Evolutionary conservation across 345 rosid genomes (phyloP).

Genomic region (Physaria fendleri): DNA sequence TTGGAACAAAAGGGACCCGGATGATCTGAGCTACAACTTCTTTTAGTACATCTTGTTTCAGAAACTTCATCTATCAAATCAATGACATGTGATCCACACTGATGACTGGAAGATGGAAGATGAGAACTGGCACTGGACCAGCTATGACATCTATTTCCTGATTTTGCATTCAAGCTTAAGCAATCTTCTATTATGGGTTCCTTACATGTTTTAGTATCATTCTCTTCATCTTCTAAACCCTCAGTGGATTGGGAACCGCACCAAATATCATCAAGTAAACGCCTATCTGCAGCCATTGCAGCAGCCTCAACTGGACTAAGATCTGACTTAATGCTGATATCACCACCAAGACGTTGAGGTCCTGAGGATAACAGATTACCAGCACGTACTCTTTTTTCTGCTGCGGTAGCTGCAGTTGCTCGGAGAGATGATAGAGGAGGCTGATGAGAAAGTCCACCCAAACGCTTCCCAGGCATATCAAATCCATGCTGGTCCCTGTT

Average conservation of each 20-base stretch:
- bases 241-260: slow-evolving; percentile 63
- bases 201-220: slow-evolving; percentile 26
- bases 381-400: slow-evolving; percentile 60
- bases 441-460: slow-evolving; percentile 74
- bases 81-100: slow-evolving; percentile 26
- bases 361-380: slow-evolving; percentile 64
- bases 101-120: slow-evolving; percentile 17
- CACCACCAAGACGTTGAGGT: slow-evolving; percentile 80
- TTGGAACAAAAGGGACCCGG: slow-evolving; percentile 13
- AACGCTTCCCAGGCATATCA: slow-evolving; percentile 67
- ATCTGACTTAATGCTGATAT: slow-evolving; percentile 61
- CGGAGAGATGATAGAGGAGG: slow-evolving; percentile 60
- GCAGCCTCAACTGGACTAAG: slow-evolving; percentile 92
- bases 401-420: slow-evolving; percentile 55
- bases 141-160: too few relatives aligned
- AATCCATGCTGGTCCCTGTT: slow-evolving; percentile 67
- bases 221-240: slow-evolving; percentile 34
- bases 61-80: slow-evolving; percentile 30
- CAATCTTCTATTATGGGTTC: too few relatives aligned
- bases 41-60: slow-evolving; percentile 32
- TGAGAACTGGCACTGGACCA: neutral
- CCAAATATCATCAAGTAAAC: slow-evolving; percentile 79
- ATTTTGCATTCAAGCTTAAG: too few relatives aligned
- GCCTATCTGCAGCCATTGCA: slow-evolving; percentile 95
- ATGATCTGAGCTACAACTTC: slow-evolving; percentile 30